Percentiles rank a stretch among this genome's conserved stretches.
These are phyloP conservation scores for Actinidia arguta DNA, from an alignment of 179 eudicot genomes.

Conservation along the genomic window DNA sequence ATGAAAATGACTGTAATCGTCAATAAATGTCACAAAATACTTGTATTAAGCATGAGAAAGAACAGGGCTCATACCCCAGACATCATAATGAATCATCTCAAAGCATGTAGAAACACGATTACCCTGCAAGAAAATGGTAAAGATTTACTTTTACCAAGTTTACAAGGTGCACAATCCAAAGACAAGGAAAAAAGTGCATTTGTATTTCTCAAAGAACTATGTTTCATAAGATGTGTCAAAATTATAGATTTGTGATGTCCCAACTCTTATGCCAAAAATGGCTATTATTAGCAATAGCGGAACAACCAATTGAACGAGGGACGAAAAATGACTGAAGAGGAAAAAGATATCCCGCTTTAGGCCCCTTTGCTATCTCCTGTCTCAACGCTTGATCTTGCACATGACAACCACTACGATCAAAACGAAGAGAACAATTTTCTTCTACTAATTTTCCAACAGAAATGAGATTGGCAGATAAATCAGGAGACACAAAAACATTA, in stretches of 20 bases:
- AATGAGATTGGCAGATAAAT: conserved; percentile 4
- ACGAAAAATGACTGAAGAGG: not conserved
- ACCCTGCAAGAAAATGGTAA: conserved; percentile 7
- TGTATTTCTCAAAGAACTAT: not conserved
- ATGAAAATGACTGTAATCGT: conserved; percentile 15
- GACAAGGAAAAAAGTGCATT: not conserved
- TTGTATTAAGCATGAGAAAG: not conserved
- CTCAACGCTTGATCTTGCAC: conserved; percentile 21
- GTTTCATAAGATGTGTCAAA: conserved; percentile 2
- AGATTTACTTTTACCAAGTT: conserved; percentile 14
- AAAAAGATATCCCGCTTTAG: conserved; percentile 21
- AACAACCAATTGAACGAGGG: not conserved
- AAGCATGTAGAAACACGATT: not conserved
- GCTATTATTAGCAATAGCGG: not conserved
- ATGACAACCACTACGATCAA: conserved; percentile 9
- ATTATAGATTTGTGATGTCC: conserved; percentile 17
- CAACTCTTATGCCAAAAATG: not conserved
- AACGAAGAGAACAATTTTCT: not conserved
- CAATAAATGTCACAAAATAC: conserved; percentile 12
- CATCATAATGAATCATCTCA: conserved; percentile 5
- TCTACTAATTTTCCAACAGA: conserved; percentile 18
- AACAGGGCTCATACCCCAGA: not conserved
- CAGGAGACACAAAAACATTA: not conserved
- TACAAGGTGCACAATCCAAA: conserved; percentile 1
- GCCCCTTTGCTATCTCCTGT: conserved; percentile 14